Conservation (phyloP, 2,329 filamentous ascomycete genomes). For the Emergomyces orientalis region DNA sequence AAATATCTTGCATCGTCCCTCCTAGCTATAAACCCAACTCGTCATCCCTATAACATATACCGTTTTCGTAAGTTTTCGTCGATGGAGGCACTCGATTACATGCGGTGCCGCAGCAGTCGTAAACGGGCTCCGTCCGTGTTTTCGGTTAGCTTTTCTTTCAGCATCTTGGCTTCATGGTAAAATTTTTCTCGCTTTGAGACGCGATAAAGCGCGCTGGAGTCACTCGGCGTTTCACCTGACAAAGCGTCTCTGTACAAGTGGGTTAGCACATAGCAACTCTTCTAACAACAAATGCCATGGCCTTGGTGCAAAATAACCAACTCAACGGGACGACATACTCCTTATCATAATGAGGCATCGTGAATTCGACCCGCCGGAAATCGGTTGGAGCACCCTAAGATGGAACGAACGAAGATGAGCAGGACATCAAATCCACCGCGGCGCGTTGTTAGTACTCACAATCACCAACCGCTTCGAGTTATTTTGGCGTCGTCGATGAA, state of each 20-base stretch:
- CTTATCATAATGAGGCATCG: constrained; percentile 19
- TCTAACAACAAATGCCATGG: neutral
- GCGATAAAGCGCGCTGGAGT: neutral
- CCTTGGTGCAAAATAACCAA: neutral
- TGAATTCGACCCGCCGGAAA: constrained; percentile 36
- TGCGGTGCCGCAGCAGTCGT: neutral
- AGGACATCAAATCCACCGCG: neutral
- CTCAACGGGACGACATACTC: neutral
- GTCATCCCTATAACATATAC: neutral
- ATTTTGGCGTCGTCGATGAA: constrained; percentile 21
- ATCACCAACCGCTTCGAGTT: constrained; percentile 7
- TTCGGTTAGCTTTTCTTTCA: neutral
- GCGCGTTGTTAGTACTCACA: neutral
- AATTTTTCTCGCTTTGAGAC: constrained; percentile 4
- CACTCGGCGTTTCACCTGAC: neutral
- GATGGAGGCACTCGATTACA: neutral
- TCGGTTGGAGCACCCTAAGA: constrained; percentile 34
- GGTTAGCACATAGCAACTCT: neutral
- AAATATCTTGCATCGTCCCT: neutral
- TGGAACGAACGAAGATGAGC: neutral
- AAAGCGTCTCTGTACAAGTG: neutral
- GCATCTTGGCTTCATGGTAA: neutral
- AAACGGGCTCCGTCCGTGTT: neutral
- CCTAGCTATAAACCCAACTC: neutral
- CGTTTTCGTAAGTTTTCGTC: neutral